These are phyloP conservation scores for Phytophthora hybrid DNA, from an alignment of 352 stramenopile genomes.

Conservation along the genomic window DNA sequence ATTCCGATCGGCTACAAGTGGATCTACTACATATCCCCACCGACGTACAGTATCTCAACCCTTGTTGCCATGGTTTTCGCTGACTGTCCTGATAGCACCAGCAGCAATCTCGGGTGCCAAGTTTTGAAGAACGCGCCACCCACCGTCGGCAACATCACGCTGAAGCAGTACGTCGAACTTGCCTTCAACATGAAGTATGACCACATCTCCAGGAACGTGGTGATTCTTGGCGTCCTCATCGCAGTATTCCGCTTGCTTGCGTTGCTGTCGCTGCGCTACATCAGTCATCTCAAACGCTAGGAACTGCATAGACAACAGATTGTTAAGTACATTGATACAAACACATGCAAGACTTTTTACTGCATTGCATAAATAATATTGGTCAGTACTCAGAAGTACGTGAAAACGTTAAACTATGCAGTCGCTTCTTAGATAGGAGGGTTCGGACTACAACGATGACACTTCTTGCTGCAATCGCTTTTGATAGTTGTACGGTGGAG, in stretches of 20 bases:
- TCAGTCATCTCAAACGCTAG: slow-evolving; percentile 64
- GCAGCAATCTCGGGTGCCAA: slow-evolving; percentile 37
- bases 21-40: slow-evolving; percentile 66
- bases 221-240: slow-evolving; percentile 52
- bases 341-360: no score
- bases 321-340: no score
- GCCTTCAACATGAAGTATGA: slow-evolving; percentile 49
- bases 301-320: background rate
- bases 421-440: no score
- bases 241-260: slow-evolving; percentile 55
- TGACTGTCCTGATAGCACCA: slow-evolving; percentile 37
- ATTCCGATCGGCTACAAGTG: slow-evolving; percentile 64
- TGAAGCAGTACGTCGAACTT: slow-evolving; percentile 54
- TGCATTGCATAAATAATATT: no score
- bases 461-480: slow-evolving; percentile 5
- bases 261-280: slow-evolving; percentile 56
- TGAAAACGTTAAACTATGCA: no score
- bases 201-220: slow-evolving; percentile 39
- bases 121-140: slow-evolving; percentile 39
- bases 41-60: slow-evolving; percentile 53
- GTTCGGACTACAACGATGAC: no score
- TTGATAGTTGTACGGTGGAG: slow-evolving; percentile 4
- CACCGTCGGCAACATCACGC: slow-evolving; percentile 40
- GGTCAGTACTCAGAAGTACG: no score
- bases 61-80: slow-evolving; percentile 50